A percentile compares a stretch with the other conserved stretches of the same genome.
Conservation (phyloP, 331 rosid genomes). For the Erythrophleum ivorense region DNA sequence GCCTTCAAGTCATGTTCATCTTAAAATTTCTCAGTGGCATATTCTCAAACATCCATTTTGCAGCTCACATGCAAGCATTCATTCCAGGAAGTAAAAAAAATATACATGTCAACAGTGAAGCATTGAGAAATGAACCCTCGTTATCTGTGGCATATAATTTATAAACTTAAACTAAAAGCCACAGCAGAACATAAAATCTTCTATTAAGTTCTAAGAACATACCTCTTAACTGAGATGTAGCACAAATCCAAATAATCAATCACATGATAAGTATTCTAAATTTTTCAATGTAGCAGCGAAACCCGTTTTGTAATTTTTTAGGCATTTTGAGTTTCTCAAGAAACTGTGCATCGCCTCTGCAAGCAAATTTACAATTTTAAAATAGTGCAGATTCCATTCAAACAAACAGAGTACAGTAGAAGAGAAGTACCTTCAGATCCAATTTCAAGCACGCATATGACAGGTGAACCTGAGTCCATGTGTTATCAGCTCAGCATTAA, state of each 20-base stretch:
- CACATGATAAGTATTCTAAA: not conserved
- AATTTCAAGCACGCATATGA: slow-evolving; percentile 13
- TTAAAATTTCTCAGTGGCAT: slow-evolving; percentile 20
- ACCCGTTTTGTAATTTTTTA: not conserved
- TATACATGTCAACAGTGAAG: slow-evolving; percentile 16
- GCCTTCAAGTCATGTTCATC: slow-evolving; percentile 31
- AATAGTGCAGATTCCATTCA: slow-evolving; percentile 17
- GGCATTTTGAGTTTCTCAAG: slow-evolving; percentile 8
- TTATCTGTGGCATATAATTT: slow-evolving; percentile 16
- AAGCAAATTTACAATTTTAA: slow-evolving; percentile 1
- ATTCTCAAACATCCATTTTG: slow-evolving; percentile 30
- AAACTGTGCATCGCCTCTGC: not conserved
- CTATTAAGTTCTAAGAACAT: slow-evolving; percentile 24
- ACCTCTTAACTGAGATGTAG: not conserved
- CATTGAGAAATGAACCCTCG: slow-evolving; percentile 34
- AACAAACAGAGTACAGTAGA: not conserved
- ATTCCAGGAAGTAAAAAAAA: slow-evolving; percentile 4
- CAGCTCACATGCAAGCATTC: slow-evolving; percentile 44
- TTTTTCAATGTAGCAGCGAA: not conserved
- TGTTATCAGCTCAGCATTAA: slow-evolving; percentile 23
- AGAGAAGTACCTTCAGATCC: slow-evolving; percentile 11
- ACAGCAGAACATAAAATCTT: slow-evolving; percentile 16
- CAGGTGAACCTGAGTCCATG: not conserved
- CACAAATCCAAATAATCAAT: slow-evolving; percentile 7
- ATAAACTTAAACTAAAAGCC: slow-evolving; percentile 9